Evolutionary conservation across 108 stramenopile genomes (phyloP).

Genomic region (Pseudonitzschia delicatissima): DNA sequence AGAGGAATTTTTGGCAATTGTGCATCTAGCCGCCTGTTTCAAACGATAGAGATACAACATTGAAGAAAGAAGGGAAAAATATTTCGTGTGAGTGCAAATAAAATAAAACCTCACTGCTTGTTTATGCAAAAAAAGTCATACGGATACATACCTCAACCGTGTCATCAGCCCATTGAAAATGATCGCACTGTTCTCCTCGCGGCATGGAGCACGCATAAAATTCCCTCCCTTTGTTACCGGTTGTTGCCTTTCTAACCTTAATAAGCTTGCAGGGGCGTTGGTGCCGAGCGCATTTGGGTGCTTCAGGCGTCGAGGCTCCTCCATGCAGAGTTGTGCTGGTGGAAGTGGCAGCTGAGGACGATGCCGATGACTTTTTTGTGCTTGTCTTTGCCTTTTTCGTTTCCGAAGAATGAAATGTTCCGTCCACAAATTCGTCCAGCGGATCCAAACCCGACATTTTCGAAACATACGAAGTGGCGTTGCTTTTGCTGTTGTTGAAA

Average conservation of each 20-base stretch:
- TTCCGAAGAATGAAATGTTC: slow-evolving; percentile 32
- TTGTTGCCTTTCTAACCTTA: slow-evolving; percentile 75
- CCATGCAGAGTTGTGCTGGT: neutral
- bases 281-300: slow-evolving; percentile 73
- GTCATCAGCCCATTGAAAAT: slow-evolving; percentile 90
- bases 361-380: neutral
- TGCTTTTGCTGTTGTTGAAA: slow-evolving; percentile 9
- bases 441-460: slow-evolving; percentile 73
- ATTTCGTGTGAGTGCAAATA: neutral
- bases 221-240: slow-evolving; percentile 83
- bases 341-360: slow-evolving; percentile 1
- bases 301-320: neutral
- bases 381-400: neutral
- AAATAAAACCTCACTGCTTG: too few species aligned
- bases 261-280: slow-evolving; percentile 71
- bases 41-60: neutral
- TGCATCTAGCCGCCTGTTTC: slow-evolving; percentile 45
- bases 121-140: neutral
- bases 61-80: neutral
- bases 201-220: slow-evolving; percentile 87
- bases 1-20: slow-evolving; percentile 60
- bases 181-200: slow-evolving; percentile 83
- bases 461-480: slow-evolving; percentile 17
- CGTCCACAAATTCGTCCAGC: slow-evolving; percentile 85
- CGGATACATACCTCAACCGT: slow-evolving; percentile 53